phyloP scores from a whole-genome alignment of 345 rosid genomes.

The Populus euphratica region DNA sequence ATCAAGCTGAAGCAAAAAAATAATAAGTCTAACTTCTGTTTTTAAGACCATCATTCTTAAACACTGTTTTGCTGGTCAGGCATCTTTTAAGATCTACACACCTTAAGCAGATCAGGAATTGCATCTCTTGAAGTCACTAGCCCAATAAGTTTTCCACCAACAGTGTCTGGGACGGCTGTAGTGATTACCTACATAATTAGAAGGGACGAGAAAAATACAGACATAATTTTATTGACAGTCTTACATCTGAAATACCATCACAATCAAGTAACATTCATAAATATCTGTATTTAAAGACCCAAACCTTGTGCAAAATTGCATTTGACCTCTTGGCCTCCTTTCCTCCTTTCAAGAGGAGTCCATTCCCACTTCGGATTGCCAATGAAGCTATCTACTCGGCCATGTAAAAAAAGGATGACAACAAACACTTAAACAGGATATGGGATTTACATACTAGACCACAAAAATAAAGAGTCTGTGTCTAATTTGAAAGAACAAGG shows the following conservation, averaged over 20 bases:
- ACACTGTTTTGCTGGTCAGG: not conserved
- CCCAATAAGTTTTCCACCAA: conserved; percentile 80
- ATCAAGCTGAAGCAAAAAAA: conserved; percentile 68
- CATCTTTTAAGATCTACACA: conserved; percentile 24
- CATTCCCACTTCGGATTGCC: conserved; percentile 96
- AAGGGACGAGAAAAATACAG: conserved; percentile 10
- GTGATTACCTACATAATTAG: conserved; percentile 65
- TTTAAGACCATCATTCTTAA: conserved; percentile 1
- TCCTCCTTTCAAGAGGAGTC: conserved; percentile 91
- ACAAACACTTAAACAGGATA: not conserved
- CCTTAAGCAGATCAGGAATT: conserved; percentile 95
- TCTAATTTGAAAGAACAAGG: too few species aligned
- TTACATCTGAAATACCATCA: not conserved
- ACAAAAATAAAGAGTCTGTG: too few species aligned
- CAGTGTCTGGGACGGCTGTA: conserved; percentile 74
- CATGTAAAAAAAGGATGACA: conserved; percentile 7
- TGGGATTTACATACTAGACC: too few species aligned
- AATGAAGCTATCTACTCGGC: conserved; percentile 82
- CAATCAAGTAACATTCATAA: not conserved
- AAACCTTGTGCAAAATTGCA: conserved; percentile 91
- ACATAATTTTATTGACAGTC: conserved; percentile 1
- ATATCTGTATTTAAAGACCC: not conserved
- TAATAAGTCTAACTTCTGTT: conserved; percentile 10
- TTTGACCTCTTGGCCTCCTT: conserved; percentile 91
- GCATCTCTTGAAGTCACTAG: conserved; percentile 94